Evolutionary conservation across 23 red algal species (phyloP), one percentile per base, ranked within the genome.

Genomic region (Gracilariopsis chorda): DNA sequence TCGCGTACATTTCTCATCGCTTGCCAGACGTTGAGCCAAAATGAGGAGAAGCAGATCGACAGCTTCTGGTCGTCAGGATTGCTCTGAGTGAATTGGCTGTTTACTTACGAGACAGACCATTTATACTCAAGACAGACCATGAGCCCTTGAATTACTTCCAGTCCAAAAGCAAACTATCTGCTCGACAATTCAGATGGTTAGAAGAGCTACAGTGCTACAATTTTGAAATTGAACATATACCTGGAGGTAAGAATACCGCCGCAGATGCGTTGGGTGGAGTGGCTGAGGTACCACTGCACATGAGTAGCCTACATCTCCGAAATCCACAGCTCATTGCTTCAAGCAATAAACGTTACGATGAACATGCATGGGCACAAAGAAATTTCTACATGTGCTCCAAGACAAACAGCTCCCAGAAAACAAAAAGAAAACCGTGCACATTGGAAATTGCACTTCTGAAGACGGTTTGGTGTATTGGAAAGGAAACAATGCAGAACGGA

Each of bases 381-480:
- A 61, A 28, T 58, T 81, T 61, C 39, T 36, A 7, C 5, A 9
- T 33, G 48, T 16, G 35, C 77, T 81, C 17, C 21, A 51, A 51
- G 80, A 70, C 20, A 44, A 47, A 23, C 24, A 32, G 3, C 19
- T 47, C 13, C 56, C 55, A 6, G 30, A 28, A 12, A 62, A 69
- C 24, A 81, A 61, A 24, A 81, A 81, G n/a, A 61, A 1, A 14
- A 29, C 28, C 56, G 59, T 81, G 48, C 34, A 81, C 12, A 81
- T 81, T 12, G 56, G 25, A 37, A 61, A 81, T 33, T 61, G 59
- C 27, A 42, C 42, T 6, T 81, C 59, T 20, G 20, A 36, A 24
- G 44, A 81, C 21, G 53, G 77, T 29, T 40, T 61, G 48, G 40
- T 81, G 23, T 81, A 81, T 32, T 61, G 77, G 77, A 81, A 60